These are phyloP conservation scores for Suillus tomentosus DNA, from an alignment of 768 basidiomycete genomes.

Conservation along the genomic window DNA sequence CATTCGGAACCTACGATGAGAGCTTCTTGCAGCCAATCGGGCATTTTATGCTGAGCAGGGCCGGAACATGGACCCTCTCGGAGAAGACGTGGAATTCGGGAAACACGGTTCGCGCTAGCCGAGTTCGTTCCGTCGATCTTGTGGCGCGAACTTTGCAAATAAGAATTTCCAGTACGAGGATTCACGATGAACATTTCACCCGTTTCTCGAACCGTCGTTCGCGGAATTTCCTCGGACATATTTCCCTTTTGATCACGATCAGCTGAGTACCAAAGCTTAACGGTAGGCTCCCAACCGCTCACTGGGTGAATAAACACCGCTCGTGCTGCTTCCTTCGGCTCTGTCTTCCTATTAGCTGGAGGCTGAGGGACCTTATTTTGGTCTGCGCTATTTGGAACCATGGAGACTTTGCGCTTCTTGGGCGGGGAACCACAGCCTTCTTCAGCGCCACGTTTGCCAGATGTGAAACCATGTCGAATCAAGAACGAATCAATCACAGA, in stretches of 20 bases:
- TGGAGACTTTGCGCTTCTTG: conserved; percentile 51
- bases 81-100: conserved; percentile 12
- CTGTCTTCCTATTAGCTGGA: conserved; percentile 11
- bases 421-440: conserved; percentile 33
- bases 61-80: conserved; percentile 15
- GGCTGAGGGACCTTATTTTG: conserved; percentile 1
- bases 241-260: conserved; percentile 15
- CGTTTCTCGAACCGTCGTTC: conserved; percentile 52
- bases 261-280: conserved; percentile 14
- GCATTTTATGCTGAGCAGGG: conserved; percentile 34
- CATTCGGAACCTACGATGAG: conserved; percentile 46
- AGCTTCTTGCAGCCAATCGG: conserved; percentile 66
- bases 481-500: conserved; percentile 65
- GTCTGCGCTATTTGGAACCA: conserved; percentile 11
- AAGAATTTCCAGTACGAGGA: conserved; percentile 69
- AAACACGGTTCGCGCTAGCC: conserved; percentile 19
- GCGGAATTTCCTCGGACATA: conserved; percentile 33
- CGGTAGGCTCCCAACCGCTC: conserved; percentile 13
- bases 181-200: conserved; percentile 63
- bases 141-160: conserved; percentile 31
- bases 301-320: conserved; percentile 23
- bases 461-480: conserved; percentile 58
- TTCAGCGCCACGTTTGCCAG: conserved; percentile 21
- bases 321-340: conserved; percentile 15
- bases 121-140: conserved; percentile 13